A percentile compares a stretch with the other conserved stretches of the same genome.
These are phyloP conservation scores for Pseudogymnoascus sp. DNA, from an alignment of 2,329 filamentous ascomycete genomes.

Conservation along the genomic window DNA sequence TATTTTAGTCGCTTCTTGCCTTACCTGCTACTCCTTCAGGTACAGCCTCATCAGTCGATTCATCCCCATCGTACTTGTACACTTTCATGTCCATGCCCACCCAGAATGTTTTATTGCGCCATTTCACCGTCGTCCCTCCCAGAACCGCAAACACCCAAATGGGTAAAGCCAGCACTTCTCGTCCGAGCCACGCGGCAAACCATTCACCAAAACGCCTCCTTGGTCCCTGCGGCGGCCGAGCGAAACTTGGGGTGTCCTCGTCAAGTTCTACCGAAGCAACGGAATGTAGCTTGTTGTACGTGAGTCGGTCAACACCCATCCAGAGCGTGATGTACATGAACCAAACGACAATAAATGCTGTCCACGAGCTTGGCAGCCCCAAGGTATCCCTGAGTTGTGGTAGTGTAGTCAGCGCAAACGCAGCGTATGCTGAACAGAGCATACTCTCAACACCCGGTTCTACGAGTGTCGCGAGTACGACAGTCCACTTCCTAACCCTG, in stretches of 20 bases:
- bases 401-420: conserved; percentile 69
- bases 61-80: conserved; percentile 39
- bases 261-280: conserved; percentile 63
- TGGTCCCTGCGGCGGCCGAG: conserved; percentile 49
- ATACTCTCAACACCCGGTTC: conserved; percentile 89
- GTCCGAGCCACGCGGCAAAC: conserved; percentile 73
- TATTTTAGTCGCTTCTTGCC: not conserved
- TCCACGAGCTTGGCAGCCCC: conserved; percentile 57
- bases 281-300: conserved; percentile 68
- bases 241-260: conserved; percentile 66
- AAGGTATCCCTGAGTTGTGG: conserved; percentile 50
- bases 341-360: conserved; percentile 58
- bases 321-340: conserved; percentile 55
- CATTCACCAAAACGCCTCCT: conserved; percentile 59
- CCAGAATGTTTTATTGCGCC: conserved; percentile 75
- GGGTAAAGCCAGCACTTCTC: conserved; percentile 74
- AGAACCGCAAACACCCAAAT: conserved; percentile 88
- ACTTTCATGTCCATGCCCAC: conserved; percentile 83
- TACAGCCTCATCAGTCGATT: not conserved
- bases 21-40: not conserved
- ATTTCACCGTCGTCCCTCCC: conserved; percentile 78
- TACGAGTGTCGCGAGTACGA: conserved; percentile 77
- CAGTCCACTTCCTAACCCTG: conserved; percentile 88
- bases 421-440: conserved; percentile 70
- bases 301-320: conserved; percentile 66